phyloP scores from a whole-genome alignment of 768 basidiomycete species.

The Mycena leptocephala region DNA sequence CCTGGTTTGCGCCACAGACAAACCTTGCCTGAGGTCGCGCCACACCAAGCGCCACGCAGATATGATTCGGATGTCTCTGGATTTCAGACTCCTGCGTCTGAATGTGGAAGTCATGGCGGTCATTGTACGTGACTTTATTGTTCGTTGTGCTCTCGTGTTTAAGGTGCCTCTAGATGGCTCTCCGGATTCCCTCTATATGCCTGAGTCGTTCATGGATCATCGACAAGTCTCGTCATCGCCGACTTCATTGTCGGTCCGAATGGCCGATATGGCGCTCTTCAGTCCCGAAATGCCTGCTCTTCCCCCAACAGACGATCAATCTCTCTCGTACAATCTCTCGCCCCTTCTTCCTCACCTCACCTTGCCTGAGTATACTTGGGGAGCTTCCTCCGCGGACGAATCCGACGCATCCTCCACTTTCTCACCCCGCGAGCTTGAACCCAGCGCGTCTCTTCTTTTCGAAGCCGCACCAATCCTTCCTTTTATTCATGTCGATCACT shows the following conservation, averaged over 20 bases:
- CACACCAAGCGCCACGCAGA: neutral
- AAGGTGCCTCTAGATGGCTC: neutral
- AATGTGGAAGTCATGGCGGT: neutral
- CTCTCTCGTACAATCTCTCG: neutral
- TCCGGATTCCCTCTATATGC: neutral
- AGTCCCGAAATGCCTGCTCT: neutral
- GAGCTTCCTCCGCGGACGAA: neutral
- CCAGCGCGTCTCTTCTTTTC: neutral
- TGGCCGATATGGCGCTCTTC: neutral
- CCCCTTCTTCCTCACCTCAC: neutral
- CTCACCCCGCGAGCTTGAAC: neutral
- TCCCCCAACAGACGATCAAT: neutral
- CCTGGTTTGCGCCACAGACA: too few species aligned
- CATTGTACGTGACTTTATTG: slow-evolving; percentile 6
- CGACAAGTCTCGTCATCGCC: neutral
- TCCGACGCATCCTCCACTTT: neutral
- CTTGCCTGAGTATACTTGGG: neutral
- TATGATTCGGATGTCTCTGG: neutral
- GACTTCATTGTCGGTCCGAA: neutral
- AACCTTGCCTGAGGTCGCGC: neutral
- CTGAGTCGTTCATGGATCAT: neutral
- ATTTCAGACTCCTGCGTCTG: slow-evolving; percentile 1
- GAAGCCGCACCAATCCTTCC: neutral
- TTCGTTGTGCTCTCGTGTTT: neutral
- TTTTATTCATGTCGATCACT: neutral